Conservation (phyloP, 768 basidiomycete species). For the Naganishia kalamii region DNA sequence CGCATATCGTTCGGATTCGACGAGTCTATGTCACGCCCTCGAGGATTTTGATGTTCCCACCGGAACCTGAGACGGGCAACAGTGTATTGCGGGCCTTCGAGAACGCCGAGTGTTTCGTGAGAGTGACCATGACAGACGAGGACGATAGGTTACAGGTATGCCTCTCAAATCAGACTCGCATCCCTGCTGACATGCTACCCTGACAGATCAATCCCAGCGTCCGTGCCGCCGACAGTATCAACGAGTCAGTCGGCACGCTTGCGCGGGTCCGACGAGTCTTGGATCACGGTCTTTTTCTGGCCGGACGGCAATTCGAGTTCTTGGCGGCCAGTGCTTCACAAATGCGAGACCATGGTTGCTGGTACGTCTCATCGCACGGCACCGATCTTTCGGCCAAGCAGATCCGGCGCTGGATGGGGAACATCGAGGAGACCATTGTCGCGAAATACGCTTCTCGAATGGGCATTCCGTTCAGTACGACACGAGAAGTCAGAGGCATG, state of each 20-base stretch:
- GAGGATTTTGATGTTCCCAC: conserved; percentile 27
- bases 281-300: conserved; percentile 22
- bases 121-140: conserved; percentile 33
- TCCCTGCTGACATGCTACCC: neutral
- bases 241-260: conserved; percentile 19
- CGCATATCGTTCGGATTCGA: conserved; percentile 13
- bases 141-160: conserved; percentile 23
- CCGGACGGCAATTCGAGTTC: conserved; percentile 24
- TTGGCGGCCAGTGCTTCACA: conserved; percentile 25
- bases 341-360: conserved; percentile 25
- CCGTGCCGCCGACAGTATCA: conserved; percentile 21
- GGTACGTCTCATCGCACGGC: conserved; percentile 24
- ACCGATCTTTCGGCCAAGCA: conserved; percentile 12
- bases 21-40: conserved; percentile 30
- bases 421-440: conserved; percentile 24
- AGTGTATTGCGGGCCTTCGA: conserved; percentile 23
- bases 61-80: conserved; percentile 29
- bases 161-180: neutral
- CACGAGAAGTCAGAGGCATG: conserved; percentile 11
- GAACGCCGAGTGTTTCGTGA: conserved; percentile 28
- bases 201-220: conserved; percentile 25
- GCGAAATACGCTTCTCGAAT: conserved; percentile 26
- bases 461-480: conserved; percentile 14
- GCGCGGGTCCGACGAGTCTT: conserved; percentile 26
- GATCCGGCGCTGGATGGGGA: conserved; percentile 19